A percentile compares a stretch with the other conserved stretches of the same genome.
Conservation (phyloP, 306 rosid genomes). For the Cyclanthera cordifolia region DNA sequence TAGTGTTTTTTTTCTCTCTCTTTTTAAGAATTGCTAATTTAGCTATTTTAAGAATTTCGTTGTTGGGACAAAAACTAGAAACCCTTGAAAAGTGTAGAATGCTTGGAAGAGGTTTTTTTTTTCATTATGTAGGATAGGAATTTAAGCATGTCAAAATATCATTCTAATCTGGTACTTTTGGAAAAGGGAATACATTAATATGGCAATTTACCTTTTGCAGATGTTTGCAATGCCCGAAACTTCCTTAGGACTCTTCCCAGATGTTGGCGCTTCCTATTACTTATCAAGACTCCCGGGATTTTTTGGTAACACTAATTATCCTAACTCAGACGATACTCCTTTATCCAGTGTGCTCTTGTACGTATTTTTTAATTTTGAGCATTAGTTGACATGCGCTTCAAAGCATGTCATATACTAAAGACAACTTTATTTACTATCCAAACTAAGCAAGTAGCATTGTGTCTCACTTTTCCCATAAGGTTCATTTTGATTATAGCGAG, state of each 20-base stretch:
- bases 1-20: neutral
- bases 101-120: neutral
- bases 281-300: constrained; percentile 87
- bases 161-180: neutral
- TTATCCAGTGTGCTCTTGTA: neutral
- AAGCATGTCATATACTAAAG: neutral
- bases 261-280: constrained; percentile 80
- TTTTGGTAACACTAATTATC: constrained; percentile 46
- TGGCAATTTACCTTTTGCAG: constrained; percentile 32
- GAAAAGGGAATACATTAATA: neutral
- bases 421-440: neutral
- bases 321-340: neutral
- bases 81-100: neutral
- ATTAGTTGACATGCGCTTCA: neutral
- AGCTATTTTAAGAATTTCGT: neutral
- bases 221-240: constrained; percentile 98
- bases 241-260: constrained; percentile 90
- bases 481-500: neutral
- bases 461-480: neutral
- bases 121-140: neutral
- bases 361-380: neutral
- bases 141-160: neutral
- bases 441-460: neutral
- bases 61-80: neutral
- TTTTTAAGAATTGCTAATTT: neutral